These are phyloP conservation scores for Malassezia vespertilionis DNA, from an alignment of 1,284 basidiomycete species.

Conservation along the genomic window DNA sequence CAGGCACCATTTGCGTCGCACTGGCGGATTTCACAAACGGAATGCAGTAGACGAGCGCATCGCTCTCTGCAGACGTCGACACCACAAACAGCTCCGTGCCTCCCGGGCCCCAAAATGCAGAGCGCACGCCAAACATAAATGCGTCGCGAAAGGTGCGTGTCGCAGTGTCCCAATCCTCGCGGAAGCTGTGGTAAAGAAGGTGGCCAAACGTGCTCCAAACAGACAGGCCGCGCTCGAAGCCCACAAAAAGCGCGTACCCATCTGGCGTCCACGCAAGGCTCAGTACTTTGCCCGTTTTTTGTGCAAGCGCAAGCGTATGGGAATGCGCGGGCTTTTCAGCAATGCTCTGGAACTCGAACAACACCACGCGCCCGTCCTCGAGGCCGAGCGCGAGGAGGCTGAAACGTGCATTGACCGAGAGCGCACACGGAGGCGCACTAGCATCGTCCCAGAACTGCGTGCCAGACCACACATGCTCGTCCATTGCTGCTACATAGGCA, in stretches of 20 bases:
- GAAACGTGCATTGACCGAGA: conserved; percentile 69
- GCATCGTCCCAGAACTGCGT: neutral
- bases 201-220: conserved; percentile 82
- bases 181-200: conserved; percentile 63
- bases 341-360: conserved; percentile 33
- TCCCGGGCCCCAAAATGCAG: conserved; percentile 42
- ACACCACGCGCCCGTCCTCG: conserved; percentile 51
- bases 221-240: conserved; percentile 79
- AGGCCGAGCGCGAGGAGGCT: conserved; percentile 75
- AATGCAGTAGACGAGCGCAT: conserved; percentile 57
- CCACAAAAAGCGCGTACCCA: conserved; percentile 92
- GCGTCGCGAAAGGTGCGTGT: conserved; percentile 55
- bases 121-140: conserved; percentile 67
- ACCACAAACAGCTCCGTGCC: conserved; percentile 29
- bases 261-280: conserved; percentile 64
- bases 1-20: conserved; percentile 79
- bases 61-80: neutral
- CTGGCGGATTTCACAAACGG: conserved; percentile 93
- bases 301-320: conserved; percentile 35
- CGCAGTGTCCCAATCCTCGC: conserved; percentile 58
- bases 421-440: too few species aligned
- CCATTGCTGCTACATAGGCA: neutral
- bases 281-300: conserved; percentile 59
- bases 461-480: conserved; percentile 1
- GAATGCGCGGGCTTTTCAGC: conserved; percentile 18